Evolutionary conservation across 176 grass and related monocot species (phyloP).

Genomic region (Musa acuminata): DNA sequence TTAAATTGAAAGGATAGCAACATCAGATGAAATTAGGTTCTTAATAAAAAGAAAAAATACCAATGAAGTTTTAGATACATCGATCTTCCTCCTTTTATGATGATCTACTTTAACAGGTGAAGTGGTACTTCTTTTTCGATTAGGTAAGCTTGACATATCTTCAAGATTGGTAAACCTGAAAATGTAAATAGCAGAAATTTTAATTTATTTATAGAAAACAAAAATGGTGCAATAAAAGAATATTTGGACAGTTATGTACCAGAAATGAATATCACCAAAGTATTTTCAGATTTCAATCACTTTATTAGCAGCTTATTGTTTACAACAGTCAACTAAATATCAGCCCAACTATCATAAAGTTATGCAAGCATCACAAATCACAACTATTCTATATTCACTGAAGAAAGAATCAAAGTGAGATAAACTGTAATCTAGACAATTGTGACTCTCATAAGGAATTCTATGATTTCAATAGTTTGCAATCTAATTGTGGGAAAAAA

Average conservation of each 20-base stretch:
- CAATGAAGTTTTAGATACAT: conserved; percentile 22
- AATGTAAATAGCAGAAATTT: conserved; percentile 13
- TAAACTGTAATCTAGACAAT: too few relatives aligned
- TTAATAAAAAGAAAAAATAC: conserved; percentile 22
- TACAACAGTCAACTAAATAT: too few relatives aligned
- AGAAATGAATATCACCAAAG: too few relatives aligned
- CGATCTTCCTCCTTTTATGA: conserved; percentile 44
- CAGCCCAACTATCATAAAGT: too few relatives aligned
- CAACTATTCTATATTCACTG: too few relatives aligned
- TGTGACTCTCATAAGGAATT: too few relatives aligned
- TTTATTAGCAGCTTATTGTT: too few relatives aligned
- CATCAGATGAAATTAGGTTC: background rate
- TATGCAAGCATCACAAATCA: too few relatives aligned
- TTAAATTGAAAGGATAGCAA: background rate
- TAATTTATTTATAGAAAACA: background rate
- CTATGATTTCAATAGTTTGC: too few relatives aligned
- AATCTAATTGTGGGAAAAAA: too few relatives aligned
- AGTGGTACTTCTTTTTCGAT: conserved; percentile 46
- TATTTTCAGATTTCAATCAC: too few relatives aligned
- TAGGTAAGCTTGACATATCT: conserved; percentile 29
- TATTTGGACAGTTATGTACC: background rate
- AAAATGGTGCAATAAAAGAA: background rate
- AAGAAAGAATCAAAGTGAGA: too few relatives aligned
- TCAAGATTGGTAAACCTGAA: conserved; percentile 45
- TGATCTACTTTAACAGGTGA: conserved; percentile 40